phyloP scores from a whole-genome alignment of 345 rosid genomes.

The Arabis hirsuta region DNA sequence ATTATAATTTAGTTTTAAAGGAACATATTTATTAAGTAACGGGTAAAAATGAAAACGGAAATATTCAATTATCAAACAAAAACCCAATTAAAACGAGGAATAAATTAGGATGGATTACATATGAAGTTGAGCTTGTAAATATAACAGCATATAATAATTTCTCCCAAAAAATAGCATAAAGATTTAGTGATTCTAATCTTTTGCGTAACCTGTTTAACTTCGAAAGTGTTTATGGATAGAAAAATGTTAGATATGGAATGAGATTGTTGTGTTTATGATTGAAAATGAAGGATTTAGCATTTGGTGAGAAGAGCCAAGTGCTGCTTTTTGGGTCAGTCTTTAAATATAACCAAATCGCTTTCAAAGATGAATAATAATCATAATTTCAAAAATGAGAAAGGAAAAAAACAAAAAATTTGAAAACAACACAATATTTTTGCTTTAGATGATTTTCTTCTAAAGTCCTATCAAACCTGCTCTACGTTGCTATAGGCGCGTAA shows the following conservation, averaged over 20 bases:
- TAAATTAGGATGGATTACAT: background rate
- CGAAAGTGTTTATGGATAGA: no score
- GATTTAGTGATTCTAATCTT: no score
- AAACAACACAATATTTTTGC: constrained; percentile 8
- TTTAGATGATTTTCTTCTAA: constrained; percentile 38
- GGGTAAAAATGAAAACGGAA: no score
- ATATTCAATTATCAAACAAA: no score
- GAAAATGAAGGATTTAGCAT: constrained; percentile 40
- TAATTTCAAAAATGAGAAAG: background rate
- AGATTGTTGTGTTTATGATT: constrained; percentile 1
- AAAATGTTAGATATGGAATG: no score
- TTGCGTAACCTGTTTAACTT: no score
- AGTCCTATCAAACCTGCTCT: constrained; percentile 29
- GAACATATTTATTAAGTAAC: no score
- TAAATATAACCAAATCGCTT: constrained; percentile 19
- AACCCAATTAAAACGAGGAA: background rate
- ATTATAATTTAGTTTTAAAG: no score
- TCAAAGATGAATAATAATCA: background rate
- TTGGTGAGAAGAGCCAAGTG: constrained; percentile 39
- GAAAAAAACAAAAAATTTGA: background rate
- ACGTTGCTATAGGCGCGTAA: constrained; percentile 10
- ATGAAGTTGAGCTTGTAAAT: background rate
- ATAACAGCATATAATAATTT: no score
- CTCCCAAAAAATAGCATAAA: no score
- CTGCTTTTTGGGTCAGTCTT: constrained; percentile 35